These are phyloP conservation scores for Aspergillus ostianus DNA, from an alignment of 495 filamentous ascomycete species.

Conservation along the genomic window DNA sequence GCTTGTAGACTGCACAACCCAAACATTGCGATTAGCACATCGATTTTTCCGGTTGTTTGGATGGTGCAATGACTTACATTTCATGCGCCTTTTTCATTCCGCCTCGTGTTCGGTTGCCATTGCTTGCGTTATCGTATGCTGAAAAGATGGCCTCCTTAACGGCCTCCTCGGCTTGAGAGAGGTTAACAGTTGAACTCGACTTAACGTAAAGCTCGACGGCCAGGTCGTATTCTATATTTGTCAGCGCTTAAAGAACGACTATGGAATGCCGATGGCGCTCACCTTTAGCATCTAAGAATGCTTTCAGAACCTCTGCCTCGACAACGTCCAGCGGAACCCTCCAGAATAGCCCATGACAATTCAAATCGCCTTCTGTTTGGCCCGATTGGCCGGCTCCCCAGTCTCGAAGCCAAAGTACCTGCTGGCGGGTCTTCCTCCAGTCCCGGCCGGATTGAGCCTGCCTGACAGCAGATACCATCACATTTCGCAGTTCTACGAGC, in stretches of 20 bases:
- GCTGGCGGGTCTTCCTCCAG: slow-evolving; percentile 64
- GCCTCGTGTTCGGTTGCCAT: slow-evolving; percentile 79
- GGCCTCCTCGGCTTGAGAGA: slow-evolving; percentile 57
- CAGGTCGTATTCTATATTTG: slow-evolving; percentile 59
- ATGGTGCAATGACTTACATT: slow-evolving; percentile 55
- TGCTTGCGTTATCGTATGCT: slow-evolving; percentile 85
- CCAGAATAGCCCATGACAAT: slow-evolving; percentile 66
- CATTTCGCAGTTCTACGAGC: slow-evolving; percentile 57
- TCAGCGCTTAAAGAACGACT: slow-evolving; percentile 14
- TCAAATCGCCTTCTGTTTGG: slow-evolving; percentile 23
- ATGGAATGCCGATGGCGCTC: slow-evolving; percentile 24
- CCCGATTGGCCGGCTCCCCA: slow-evolving; percentile 62
- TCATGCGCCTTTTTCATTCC: slow-evolving; percentile 82
- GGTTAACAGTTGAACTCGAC: slow-evolving; percentile 48
- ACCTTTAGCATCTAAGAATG: slow-evolving; percentile 68
- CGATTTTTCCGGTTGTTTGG: background rate
- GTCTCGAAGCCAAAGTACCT: slow-evolving; percentile 77
- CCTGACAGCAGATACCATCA: slow-evolving; percentile 54
- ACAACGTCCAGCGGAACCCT: slow-evolving; percentile 60
- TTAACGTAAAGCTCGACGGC: slow-evolving; percentile 66
- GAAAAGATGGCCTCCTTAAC: slow-evolving; percentile 66
- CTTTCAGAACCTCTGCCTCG: slow-evolving; percentile 74
- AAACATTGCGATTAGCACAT: background rate
- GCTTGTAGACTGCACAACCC: slow-evolving; percentile 55
- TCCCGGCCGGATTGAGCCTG: slow-evolving; percentile 60